These are phyloP conservation scores for Boletus rufocinnamomeus DNA, from an alignment of 768 basidiomycete species.

Conservation along the genomic window DNA sequence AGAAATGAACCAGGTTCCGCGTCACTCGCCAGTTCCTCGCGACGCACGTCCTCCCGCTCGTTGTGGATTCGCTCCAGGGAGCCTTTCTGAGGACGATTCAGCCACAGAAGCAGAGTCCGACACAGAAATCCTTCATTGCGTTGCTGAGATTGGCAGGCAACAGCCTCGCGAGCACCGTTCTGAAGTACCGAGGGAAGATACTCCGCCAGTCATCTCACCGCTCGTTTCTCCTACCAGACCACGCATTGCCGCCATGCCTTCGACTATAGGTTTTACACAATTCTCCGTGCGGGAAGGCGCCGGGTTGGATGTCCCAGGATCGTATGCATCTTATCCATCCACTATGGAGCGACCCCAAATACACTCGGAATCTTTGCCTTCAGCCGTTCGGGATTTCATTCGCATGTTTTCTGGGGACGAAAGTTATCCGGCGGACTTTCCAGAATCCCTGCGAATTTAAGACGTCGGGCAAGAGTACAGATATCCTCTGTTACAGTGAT, in stretches of 20 bases:
- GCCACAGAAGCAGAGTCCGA: constrained; percentile 38
- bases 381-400: constrained; percentile 34
- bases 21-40: neutral
- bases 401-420: constrained; percentile 37
- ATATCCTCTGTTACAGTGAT: neutral
- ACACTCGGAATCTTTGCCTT: constrained; percentile 25
- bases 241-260: constrained; percentile 6
- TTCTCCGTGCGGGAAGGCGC: constrained; percentile 13
- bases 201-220: constrained; percentile 24
- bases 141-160: constrained; percentile 21
- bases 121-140: constrained; percentile 25
- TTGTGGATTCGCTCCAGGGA: neutral
- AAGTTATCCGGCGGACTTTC: constrained; percentile 38
- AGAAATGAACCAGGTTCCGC: neutral
- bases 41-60: neutral
- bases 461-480: neutral
- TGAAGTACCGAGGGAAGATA: constrained; percentile 5
- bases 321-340: neutral
- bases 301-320: constrained; percentile 3
- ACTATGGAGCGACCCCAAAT: neutral
- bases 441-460: constrained; percentile 30
- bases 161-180: constrained; percentile 1
- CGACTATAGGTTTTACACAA: constrained; percentile 1
- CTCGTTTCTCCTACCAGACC: constrained; percentile 31
- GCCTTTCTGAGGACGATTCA: constrained; percentile 28